These are phyloP conservation scores for Corrigiola litoralis DNA, from an alignment of 179 eudicot genomes.

Conservation along the genomic window DNA sequence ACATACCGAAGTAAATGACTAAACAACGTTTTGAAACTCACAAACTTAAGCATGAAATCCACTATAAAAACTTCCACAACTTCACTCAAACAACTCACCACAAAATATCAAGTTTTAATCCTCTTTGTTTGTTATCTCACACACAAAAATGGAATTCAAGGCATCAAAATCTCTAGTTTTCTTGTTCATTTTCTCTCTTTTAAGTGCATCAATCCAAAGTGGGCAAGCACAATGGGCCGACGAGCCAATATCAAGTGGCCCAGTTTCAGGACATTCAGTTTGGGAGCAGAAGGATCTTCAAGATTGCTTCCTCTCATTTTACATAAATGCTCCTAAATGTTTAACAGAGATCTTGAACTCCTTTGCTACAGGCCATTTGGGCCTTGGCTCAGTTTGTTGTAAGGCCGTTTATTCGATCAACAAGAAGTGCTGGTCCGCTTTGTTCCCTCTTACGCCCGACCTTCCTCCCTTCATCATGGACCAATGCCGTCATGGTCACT, in stretches of 20 bases:
- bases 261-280: background rate
- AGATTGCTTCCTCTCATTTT: background rate
- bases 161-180: background rate
- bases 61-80: conserved; percentile 1
- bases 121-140: too few relatives aligned
- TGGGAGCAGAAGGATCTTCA: background rate
- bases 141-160: background rate
- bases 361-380: background rate
- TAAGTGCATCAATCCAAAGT: background rate
- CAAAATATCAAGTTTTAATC: too few relatives aligned
- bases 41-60: background rate
- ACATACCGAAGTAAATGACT: background rate
- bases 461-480: background rate
- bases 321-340: background rate
- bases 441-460: conserved; percentile 2
- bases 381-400: conserved; percentile 12
- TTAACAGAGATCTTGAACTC: conserved; percentile 1
- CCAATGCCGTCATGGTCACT: conserved; percentile 8
- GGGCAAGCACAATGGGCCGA: conserved; percentile 21
- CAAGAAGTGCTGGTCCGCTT: conserved; percentile 9
- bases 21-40: background rate
- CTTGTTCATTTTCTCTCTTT: background rate
- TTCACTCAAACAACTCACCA: too few relatives aligned
- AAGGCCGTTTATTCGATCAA: background rate
- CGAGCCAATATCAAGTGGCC: background rate